Evolutionary conservation across 2,329 filamentous ascomycete species (phyloP).

Genomic region (Colletotrichum sublineola): DNA sequence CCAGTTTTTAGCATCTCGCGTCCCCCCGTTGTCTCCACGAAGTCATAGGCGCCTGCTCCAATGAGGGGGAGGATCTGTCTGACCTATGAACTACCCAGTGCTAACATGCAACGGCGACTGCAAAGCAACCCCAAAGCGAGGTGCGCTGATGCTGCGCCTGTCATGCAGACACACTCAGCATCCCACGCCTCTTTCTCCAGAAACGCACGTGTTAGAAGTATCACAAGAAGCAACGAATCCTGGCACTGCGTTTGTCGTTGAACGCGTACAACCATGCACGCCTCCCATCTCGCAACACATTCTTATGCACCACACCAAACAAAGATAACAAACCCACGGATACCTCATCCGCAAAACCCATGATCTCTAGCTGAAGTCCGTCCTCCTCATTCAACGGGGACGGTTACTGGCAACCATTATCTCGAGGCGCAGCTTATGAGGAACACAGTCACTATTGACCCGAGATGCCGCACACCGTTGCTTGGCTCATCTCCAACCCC

Average conservation of each 20-base stretch:
- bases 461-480: conserved; percentile 30
- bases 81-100: neutral
- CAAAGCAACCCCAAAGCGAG: conserved; percentile 4
- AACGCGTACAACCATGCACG: neutral
- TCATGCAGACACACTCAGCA: conserved; percentile 1
- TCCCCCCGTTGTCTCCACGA: conserved; percentile 3
- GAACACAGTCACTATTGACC: neutral
- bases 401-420: neutral
- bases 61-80: conserved; percentile 14
- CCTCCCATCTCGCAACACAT: neutral
- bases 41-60: conserved; percentile 10
- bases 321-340: neutral
- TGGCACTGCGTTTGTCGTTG: neutral
- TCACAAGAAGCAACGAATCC: conserved; percentile 2
- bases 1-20: neutral
- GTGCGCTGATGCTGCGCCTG: neutral
- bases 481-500: conserved; percentile 17
- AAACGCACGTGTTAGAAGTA: conserved; percentile 18
- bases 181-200: conserved; percentile 2
- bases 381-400: neutral
- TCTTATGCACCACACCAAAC: neutral
- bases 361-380: neutral
- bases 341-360: too few species aligned
- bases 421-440: neutral
- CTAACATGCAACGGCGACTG: conserved; percentile 8